Evolutionary conservation across 441 rosid genomes (phyloP), one percentile per base, ranked within the genome.

Genomic region (Isatis lusitanica): DNA sequence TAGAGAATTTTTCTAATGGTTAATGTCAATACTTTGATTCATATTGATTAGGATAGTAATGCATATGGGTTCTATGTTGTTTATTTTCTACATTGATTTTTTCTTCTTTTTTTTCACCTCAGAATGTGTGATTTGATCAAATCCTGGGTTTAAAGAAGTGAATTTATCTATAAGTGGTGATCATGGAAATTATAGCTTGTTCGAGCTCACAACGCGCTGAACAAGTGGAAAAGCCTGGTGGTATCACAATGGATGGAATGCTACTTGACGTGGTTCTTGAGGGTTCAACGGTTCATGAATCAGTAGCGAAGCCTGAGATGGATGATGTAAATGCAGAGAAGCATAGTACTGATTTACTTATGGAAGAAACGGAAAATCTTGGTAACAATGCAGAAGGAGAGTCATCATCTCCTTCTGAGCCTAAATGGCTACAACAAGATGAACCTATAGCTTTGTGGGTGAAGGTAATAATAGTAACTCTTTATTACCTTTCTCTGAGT

Each of bases 401-500:
- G 38, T 76, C 77, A 18, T 84, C 88, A 18, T 84, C 88, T 57
- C 79, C 83, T 80, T 74, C 84, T 17, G 95, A 88, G 68, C 89
- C 96, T 18, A 85, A 85, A 79, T 91, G 97, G 97, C 80, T 93
- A 21, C 90, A 86, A 75, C 80, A 72, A 68, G 98, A 93, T 79
- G 94, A 88, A 80, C 82, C 97, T 63, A 83, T 88, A 79, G 97
- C 99, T 71, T 74, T 93, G 46, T 96, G 99, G 99, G 99, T 96
- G 73, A 96, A 93, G 98, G 99, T 96, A 85, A 68, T 15, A 35
- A 52, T 12, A 28, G 52, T 7, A 33, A 8, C 31, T 47, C 66
- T 70, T 35, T 12, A 24, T 63, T 6, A 9, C 60, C 24, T 51
- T 30, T 58, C 21, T 35, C 0, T 12, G 9, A 38, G 12, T 55